These are phyloP conservation scores for Mayamaea pseudoterrestris DNA, from an alignment of 108 stramenopile genomes.

Conservation along the genomic window DNA sequence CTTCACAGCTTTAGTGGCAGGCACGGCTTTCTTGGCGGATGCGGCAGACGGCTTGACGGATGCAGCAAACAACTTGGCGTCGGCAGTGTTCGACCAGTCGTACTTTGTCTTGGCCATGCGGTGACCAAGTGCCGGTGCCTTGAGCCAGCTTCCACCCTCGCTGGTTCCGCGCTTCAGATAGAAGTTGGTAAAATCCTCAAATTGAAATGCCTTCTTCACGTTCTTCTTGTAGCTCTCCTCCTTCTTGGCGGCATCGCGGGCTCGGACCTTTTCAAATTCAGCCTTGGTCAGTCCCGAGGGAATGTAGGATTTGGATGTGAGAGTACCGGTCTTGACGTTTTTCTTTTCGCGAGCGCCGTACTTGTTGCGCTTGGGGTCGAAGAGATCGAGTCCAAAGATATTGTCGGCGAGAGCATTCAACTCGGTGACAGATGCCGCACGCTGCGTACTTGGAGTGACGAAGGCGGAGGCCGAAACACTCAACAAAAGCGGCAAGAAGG, in stretches of 20 bases:
- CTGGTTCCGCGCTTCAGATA: conserved; percentile 59
- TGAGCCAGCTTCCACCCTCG: conserved; percentile 23
- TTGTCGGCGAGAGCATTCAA: too few species aligned
- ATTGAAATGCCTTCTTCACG: conserved; percentile 52
- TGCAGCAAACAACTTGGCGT: too few species aligned
- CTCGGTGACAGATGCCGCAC: too few species aligned
- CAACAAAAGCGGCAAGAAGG: too few species aligned
- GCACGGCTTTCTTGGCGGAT: too few species aligned
- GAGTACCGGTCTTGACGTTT: conserved; percentile 39
- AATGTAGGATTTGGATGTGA: conserved; percentile 37
- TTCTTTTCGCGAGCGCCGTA: conserved; percentile 49
- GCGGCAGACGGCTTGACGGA: too few species aligned
- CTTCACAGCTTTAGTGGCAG: too few species aligned
- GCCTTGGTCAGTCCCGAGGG: conserved; percentile 34
- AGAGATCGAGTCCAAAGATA: too few species aligned
- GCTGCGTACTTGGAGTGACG: too few species aligned
- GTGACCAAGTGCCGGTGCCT: conserved; percentile 38
- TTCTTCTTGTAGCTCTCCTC: conserved; percentile 39
- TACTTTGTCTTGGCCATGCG: conserved; percentile 62
- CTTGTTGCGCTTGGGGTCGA: too few species aligned
- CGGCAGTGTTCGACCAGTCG: conserved; percentile 31
- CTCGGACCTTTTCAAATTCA: conserved; percentile 36
- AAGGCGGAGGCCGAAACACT: too few species aligned
- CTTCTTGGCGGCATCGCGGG: conserved; percentile 31
- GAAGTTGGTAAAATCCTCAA: conserved; percentile 44